Evolutionary conservation across 192 early-diverging fungal species (phyloP), one percentile per base, ranked within the genome.

Genomic region (Hyaloraphidium curvatum): DNA sequence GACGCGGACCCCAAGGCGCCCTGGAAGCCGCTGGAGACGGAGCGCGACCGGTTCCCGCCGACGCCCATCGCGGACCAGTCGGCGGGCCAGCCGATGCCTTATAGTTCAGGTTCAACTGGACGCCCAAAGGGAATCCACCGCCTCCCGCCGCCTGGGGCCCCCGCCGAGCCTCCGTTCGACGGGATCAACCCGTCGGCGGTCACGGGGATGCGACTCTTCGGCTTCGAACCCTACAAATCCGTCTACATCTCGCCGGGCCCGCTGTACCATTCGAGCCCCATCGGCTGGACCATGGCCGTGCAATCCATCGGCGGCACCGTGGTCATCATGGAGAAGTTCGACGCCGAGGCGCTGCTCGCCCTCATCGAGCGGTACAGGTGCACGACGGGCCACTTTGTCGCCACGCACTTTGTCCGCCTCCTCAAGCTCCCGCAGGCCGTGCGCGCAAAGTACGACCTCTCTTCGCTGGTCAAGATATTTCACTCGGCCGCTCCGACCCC

Each of bases 341-440:
- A 48, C 23, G 17, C 43, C 23, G 43, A 48, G 43, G 14, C 25
- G 14, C 17, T 25, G 5, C 23, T 48, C 7, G 14, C 14, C 17
- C 25, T 14, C 23, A 48, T 48, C 43, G 17, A 48, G 19, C 14
- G 25, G 43, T 48, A 48, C 43, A 48, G 19, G 43, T 48, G 43
- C 23, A 48, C 43, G 43, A 48, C 43, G 23, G 43, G 43, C 7
- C 43, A 11, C 7, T 48, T 48, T 48, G 43, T 48, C 43, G 17
- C 43, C 9, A 48, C 43, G 23, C 43, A 48, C 25, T 48, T 48
- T 25, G 43, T 48, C 4, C 14, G 25, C 7, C 25, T 14, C 17
- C 43, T 48, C 14, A 48, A 48, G 19, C 43, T 48, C 23, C 43
- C 43, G 17, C 4, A 11, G 25, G 7, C 14, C 14, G 43, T 48